phyloP scores from a whole-genome alignment of 371 early-diverging fungal genomes.

The Apophysomyces variabilis region DNA sequence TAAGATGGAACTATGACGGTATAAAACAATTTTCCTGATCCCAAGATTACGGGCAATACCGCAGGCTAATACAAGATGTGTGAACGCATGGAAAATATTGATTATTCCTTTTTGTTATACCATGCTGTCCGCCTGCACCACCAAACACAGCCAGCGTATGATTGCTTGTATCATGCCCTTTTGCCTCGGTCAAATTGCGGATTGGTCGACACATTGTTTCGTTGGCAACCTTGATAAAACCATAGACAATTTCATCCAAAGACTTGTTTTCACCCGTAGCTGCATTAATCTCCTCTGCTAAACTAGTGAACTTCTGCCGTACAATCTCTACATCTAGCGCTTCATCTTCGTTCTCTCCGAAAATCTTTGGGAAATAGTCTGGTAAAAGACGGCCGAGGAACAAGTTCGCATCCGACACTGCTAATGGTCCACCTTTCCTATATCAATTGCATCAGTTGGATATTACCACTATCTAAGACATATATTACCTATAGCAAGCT shows the following conservation, averaged over 20 bases:
- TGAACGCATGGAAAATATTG: neutral
- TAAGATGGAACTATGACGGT: slow-evolving; percentile 87
- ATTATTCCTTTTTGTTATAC: slow-evolving; percentile 17
- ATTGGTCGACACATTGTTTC: slow-evolving; percentile 97
- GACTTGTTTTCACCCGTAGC: slow-evolving; percentile 47
- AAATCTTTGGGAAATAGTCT: slow-evolving; percentile 91
- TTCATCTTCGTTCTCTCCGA: slow-evolving; percentile 88
- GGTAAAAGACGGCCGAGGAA: slow-evolving; percentile 88
- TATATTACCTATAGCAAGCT: slow-evolving; percentile 68
- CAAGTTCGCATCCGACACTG: slow-evolving; percentile 95
- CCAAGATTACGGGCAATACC: slow-evolving; percentile 91
- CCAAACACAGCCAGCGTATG: slow-evolving; percentile 95
- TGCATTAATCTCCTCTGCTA: slow-evolving; percentile 71
- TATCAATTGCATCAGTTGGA: slow-evolving; percentile 30
- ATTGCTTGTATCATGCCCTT: slow-evolving; percentile 86
- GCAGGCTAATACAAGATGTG: slow-evolving; percentile 62
- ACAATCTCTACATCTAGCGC: slow-evolving; percentile 79
- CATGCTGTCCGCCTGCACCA: slow-evolving; percentile 92
- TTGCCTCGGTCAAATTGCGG: slow-evolving; percentile 91
- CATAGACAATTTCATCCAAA: slow-evolving; percentile 88
- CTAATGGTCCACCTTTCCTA: slow-evolving; percentile 91
- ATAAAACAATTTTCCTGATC: slow-evolving; percentile 81
- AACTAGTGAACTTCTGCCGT: slow-evolving; percentile 58
- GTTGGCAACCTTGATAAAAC: slow-evolving; percentile 94
- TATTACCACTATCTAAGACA: neutral